Conservation (phyloP, 139 green algal genomes). For the Coelastrella sp. region DNA sequence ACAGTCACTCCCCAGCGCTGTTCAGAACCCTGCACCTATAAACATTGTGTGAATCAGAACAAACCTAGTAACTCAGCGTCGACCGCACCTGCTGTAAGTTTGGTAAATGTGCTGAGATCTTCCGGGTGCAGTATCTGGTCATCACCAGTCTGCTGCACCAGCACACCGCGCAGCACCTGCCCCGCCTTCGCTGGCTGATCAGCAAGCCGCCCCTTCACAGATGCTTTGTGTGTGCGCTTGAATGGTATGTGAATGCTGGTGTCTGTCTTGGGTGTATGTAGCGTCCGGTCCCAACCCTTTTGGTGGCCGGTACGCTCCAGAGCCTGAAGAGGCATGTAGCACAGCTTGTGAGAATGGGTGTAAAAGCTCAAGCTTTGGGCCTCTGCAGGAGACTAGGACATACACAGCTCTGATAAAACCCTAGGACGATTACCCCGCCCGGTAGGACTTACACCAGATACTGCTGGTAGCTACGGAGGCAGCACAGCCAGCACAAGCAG, state of each 20-base stretch:
- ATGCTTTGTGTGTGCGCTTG: conserved; percentile 49
- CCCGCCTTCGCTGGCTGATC: conserved; percentile 70
- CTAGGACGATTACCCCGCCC: too few relatives aligned
- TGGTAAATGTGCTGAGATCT: conserved; percentile 92
- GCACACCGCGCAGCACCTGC: conserved; percentile 67
- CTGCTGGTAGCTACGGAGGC: background rate
- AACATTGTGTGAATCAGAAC: too few relatives aligned
- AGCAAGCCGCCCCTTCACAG: conserved; percentile 82
- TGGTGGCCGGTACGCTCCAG: conserved; percentile 60
- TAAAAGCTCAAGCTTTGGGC: too few relatives aligned
- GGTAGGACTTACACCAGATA: background rate
- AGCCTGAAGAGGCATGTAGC: background rate
- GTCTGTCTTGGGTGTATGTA: conserved; percentile 56
- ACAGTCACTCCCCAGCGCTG: too few relatives aligned
- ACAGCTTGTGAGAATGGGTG: background rate
- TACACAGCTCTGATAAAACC: too few relatives aligned
- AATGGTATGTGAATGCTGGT: conserved; percentile 31
- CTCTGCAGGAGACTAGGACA: too few relatives aligned
- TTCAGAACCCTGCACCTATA: too few relatives aligned
- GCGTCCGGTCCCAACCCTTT: conserved; percentile 29
- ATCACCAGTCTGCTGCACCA: conserved; percentile 56
- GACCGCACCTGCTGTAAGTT: conserved; percentile 74
- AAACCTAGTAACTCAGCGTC: background rate
- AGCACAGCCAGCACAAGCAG: background rate
- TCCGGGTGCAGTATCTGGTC: conserved; percentile 83